Evolutionary conservation across 2,329 filamentous ascomycete genomes (phyloP).

Genomic region (Penicillium sp.): DNA sequence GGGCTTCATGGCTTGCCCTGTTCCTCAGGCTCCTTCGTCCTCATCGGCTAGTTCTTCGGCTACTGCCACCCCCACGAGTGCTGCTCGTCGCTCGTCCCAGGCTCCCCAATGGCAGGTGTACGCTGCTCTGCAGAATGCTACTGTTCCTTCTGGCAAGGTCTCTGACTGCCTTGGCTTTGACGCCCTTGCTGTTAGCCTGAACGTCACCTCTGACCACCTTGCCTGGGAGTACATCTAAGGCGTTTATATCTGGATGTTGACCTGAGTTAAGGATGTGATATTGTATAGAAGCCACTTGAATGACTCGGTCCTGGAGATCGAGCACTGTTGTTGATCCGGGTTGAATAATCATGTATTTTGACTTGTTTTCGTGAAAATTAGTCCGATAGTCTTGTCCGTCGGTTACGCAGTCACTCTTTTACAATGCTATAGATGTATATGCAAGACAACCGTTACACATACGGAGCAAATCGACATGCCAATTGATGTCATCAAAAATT

Average conservation of each 20-base stretch:
- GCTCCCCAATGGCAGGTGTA: conserved; percentile 39
- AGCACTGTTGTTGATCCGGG: not conserved
- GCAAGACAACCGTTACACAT: too few relatives aligned
- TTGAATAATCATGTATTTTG: not conserved
- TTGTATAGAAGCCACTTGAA: not conserved
- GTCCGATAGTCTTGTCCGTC: not conserved
- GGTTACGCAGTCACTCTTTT: not conserved
- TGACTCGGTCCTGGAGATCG: not conserved
- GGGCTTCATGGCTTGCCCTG: conserved; percentile 46
- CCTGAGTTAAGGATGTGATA: not conserved
- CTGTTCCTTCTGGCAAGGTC: conserved; percentile 39
- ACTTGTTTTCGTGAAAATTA: not conserved
- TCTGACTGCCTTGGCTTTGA: conserved; percentile 39
- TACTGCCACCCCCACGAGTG: not conserved
- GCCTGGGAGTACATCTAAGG: conserved; percentile 43
- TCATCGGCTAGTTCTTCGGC: not conserved
- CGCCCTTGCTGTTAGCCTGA: conserved; percentile 30
- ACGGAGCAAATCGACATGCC: too few relatives aligned
- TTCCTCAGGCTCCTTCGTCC: not conserved
- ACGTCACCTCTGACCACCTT: conserved; percentile 14
- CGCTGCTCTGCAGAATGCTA: conserved; percentile 37
- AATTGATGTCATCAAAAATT: too few relatives aligned
- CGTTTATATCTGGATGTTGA: not conserved
- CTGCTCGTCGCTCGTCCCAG: not conserved
- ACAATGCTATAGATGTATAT: not conserved